phyloP scores from a whole-genome alignment of 192 early-diverging fungal genomes.

The Ambispora gerdemannii region DNA sequence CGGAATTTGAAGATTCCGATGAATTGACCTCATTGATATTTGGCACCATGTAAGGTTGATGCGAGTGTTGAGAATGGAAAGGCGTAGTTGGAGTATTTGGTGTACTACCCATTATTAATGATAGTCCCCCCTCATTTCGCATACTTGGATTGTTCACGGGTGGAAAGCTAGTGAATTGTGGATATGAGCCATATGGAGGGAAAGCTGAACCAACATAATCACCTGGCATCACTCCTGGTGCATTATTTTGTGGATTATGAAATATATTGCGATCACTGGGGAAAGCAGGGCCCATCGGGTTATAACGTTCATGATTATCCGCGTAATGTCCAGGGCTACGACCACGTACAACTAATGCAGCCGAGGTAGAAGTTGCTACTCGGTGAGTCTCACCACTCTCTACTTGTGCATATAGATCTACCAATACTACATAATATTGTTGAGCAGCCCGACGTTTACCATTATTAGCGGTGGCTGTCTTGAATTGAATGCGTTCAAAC shows the following conservation, averaged over 20 bases:
- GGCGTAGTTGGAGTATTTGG: conserved; percentile 24
- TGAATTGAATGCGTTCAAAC: conserved; percentile 96
- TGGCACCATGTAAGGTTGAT: conserved; percentile 40
- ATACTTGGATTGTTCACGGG: conserved; percentile 12
- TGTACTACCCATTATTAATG: conserved; percentile 9
- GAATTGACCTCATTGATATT: conserved; percentile 39
- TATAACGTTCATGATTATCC: conserved; percentile 51
- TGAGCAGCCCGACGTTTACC: conserved; percentile 90
- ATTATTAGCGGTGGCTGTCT: conserved; percentile 93
- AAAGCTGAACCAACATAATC: conserved; percentile 27
- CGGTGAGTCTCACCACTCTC: conserved; percentile 51
- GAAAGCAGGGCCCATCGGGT: conserved; percentile 32
- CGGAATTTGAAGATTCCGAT: conserved; percentile 40
- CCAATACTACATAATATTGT: conserved; percentile 86
- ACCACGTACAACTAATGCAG: conserved; percentile 86
- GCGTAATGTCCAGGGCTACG: conserved; percentile 93
- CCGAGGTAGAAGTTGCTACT: conserved; percentile 72
- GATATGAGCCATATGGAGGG: conserved; percentile 21
- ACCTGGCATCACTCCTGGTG: conserved; percentile 29
- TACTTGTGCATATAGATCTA: conserved; percentile 75
- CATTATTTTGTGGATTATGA: conserved; percentile 19
- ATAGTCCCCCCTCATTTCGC: conserved; percentile 10
- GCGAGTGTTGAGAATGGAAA: conserved; percentile 31
- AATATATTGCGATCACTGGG: conserved; percentile 30
- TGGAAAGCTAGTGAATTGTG: conserved; percentile 22